These are phyloP conservation scores for Endotrypanum monterogeii DNA, from an alignment of 208 protist genomes.

Conservation along the genomic window DNA sequence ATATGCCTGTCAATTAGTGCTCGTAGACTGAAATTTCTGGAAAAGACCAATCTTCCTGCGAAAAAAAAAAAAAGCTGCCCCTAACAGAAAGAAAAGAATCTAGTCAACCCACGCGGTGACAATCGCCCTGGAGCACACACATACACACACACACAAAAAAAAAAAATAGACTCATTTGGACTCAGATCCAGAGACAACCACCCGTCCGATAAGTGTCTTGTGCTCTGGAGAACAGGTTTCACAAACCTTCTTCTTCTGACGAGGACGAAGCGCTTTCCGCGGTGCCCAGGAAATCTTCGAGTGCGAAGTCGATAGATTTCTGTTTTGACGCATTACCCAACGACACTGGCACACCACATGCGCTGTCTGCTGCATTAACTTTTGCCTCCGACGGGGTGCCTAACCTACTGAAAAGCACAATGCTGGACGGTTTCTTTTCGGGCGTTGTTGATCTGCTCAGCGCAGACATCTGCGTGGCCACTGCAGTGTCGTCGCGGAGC, in stretches of 20 bases:
- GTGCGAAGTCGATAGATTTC: conserved; percentile 5
- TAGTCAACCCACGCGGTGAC: background rate
- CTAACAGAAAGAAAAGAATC: background rate
- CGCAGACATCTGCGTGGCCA: conserved; percentile 10
- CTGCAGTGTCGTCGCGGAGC: conserved; percentile 20
- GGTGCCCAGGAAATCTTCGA: conserved; percentile 19
- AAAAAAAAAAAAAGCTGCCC: background rate
- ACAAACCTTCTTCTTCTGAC: background rate
- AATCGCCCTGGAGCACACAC: background rate
- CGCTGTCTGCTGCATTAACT: background rate
- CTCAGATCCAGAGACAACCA: no score
- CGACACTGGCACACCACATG: background rate
- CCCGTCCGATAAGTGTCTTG: no score
- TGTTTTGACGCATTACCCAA: background rate
- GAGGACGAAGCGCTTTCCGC: conserved; percentile 12
- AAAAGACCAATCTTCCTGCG: no score
- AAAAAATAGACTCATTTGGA: no score
- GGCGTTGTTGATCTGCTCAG: conserved; percentile 26
- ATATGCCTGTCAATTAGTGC: no score
- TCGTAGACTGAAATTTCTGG: no score
- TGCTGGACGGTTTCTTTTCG: conserved; percentile 23
- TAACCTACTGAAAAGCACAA: conserved; percentile 22
- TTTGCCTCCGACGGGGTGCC: background rate
- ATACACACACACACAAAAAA: background rate
- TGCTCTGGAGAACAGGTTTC: background rate